Percentiles rank a stretch among this genome's conserved stretches.
phyloP scores from a whole-genome alignment of 306 rosid species.

The Neltuma alba region DNA sequence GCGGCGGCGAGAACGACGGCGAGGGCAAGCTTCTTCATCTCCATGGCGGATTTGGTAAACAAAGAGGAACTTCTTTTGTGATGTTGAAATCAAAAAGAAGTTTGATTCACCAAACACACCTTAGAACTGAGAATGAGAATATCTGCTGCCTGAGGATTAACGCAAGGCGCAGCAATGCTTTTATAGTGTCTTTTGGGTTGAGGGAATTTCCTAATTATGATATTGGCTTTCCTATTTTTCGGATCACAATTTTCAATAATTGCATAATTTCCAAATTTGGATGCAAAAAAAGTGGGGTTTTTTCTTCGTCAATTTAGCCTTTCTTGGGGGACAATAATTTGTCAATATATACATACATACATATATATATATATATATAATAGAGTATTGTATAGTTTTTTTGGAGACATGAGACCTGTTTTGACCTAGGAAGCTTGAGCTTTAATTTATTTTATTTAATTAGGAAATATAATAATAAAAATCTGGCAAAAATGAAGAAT shows the following conservation, averaged over 20 bases:
- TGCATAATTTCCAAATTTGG: not conserved
- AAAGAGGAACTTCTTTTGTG: not conserved
- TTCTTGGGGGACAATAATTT: not conserved
- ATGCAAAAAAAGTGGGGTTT: not conserved
- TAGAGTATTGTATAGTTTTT: too few relatives aligned
- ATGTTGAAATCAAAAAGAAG: not conserved
- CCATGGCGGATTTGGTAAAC: constrained; percentile 32
- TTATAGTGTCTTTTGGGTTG: not conserved
- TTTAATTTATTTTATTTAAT: not conserved
- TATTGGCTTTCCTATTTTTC: not conserved
- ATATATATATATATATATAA: too few relatives aligned
- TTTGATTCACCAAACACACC: not conserved
- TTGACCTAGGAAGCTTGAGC: too few relatives aligned
- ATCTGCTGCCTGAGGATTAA: not conserved
- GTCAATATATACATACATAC: too few relatives aligned
- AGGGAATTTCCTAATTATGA: not conserved
- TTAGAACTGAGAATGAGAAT: not conserved
- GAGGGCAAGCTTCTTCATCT: constrained; percentile 57
- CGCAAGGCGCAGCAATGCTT: not conserved
- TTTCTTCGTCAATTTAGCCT: not conserved
- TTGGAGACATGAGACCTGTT: not conserved
- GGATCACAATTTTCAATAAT: not conserved
- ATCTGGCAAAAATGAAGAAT: not conserved
- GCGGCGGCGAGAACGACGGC: constrained; percentile 46
- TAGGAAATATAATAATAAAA: not conserved